Conservation (phyloP, 2,329 filamentous ascomycete species). For the Pseudocercospora pini-densiflorae region DNA sequence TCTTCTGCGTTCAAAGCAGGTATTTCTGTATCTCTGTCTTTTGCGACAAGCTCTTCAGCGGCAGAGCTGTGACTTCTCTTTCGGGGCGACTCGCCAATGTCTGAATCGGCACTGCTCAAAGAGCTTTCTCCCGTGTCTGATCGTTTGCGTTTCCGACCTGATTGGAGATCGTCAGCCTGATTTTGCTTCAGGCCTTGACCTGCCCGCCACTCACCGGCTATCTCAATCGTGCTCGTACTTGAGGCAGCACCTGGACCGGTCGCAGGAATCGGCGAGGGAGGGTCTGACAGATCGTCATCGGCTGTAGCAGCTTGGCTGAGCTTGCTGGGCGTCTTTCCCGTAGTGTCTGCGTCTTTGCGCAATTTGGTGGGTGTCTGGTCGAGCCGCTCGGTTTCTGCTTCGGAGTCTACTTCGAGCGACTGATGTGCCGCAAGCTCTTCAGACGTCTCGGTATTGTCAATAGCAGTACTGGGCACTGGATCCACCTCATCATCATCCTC, state of each 20-base stretch:
- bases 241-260: constrained; percentile 36
- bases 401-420: constrained; percentile 65
- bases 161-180: not conserved
- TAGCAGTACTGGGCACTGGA: constrained; percentile 20
- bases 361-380: constrained; percentile 64
- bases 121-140: constrained; percentile 46
- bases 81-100: constrained; percentile 41
- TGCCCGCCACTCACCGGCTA: constrained; percentile 29
- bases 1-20: not conserved
- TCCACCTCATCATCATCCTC: constrained; percentile 68
- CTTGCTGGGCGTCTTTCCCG: constrained; percentile 77
- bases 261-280: constrained; percentile 37
- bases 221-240: constrained; percentile 38
- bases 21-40: constrained; percentile 39
- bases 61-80: constrained; percentile 38
- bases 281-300: constrained; percentile 47
- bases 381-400: constrained; percentile 92
- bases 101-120: constrained; percentile 42
- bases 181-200: not conserved
- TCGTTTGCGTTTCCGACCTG: constrained; percentile 52
- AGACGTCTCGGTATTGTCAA: constrained; percentile 5
- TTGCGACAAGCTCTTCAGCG: constrained; percentile 18
- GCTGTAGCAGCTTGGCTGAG: constrained; percentile 63
- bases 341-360: constrained; percentile 44
- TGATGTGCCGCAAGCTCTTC: constrained; percentile 30